Evolutionary conservation across 2,329 filamentous ascomycete genomes (phyloP).

Genomic region (Aplosporella prunicola): DNA sequence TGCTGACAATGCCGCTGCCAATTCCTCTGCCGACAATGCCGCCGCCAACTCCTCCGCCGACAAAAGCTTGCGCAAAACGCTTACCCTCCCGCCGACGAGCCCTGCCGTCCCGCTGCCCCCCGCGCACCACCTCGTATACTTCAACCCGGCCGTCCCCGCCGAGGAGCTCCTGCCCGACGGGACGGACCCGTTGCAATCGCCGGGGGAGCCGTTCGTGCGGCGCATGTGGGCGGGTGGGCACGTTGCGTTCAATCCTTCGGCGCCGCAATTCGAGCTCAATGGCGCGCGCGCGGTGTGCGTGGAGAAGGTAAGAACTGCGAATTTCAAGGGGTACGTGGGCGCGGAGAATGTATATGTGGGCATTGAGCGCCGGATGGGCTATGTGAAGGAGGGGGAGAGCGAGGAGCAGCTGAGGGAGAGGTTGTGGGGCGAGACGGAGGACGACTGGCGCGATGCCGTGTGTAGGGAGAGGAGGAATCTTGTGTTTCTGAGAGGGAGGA

Average conservation of each 20-base stretch:
- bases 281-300: slow-evolving; percentile 38
- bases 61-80: too few species aligned
- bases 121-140: slow-evolving; percentile 80
- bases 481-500: slow-evolving; percentile 51
- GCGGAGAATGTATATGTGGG: slow-evolving; percentile 51
- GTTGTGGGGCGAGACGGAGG: slow-evolving; percentile 35
- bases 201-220: slow-evolving; percentile 60
- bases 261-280: too few species aligned
- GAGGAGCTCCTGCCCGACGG: slow-evolving; percentile 66
- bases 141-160: slow-evolving; percentile 58
- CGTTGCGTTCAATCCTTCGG: slow-evolving; percentile 44
- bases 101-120: slow-evolving; percentile 38
- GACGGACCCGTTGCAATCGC: slow-evolving; percentile 70
- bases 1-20: neutral
- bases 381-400: slow-evolving; percentile 19
- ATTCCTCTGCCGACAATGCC: slow-evolving; percentile 5
- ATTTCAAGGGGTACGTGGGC: slow-evolving; percentile 41
- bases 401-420: slow-evolving; percentile 24
- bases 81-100: neutral
- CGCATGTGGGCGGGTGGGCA: slow-evolving; percentile 86
- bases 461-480: slow-evolving; percentile 52
- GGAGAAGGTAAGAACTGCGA: slow-evolving; percentile 39
- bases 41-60: neutral
- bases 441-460: slow-evolving; percentile 32
- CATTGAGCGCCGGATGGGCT: slow-evolving; percentile 45